Percentiles rank a stretch among this genome's conserved stretches.
Evolutionary conservation across 768 basidiomycete genomes (phyloP).

Genomic region (Suillus americanus): DNA sequence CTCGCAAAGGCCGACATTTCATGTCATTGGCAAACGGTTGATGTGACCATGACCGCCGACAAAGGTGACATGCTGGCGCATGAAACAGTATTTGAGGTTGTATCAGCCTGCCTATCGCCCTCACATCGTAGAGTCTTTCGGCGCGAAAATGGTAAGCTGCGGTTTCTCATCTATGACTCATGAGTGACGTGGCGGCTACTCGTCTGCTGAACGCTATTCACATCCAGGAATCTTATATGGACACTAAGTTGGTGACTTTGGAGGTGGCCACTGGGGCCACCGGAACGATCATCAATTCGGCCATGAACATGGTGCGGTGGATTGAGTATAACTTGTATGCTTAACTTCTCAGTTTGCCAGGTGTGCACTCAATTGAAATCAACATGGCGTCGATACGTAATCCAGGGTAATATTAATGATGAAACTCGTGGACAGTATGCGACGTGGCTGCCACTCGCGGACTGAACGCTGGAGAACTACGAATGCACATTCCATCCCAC

Average conservation of each 20-base stretch:
- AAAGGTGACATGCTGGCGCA: not conserved
- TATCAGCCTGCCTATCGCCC: not conserved
- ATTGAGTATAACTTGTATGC: not conserved
- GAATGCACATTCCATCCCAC: not conserved
- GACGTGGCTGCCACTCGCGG: not conserved
- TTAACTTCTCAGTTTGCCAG: not conserved
- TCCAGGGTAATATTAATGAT: not conserved
- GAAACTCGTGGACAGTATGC: not conserved
- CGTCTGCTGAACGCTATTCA: not conserved
- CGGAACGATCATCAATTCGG: not conserved
- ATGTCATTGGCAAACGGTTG: not conserved
- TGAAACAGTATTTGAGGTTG: not conserved
- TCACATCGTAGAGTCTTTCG: not conserved
- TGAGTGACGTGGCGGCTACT: not conserved
- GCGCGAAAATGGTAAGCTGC: not conserved
- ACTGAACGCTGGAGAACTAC: not conserved
- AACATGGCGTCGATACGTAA: not conserved
- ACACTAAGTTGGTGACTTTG: no score
- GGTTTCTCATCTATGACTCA: not conserved
- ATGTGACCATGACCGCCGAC: not conserved
- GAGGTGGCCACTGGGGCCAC: no score
- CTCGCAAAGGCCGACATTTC: not conserved
- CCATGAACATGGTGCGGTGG: not conserved
- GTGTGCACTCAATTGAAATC: not conserved
- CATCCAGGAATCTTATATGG: not conserved